Conservation (phyloP, 2,329 filamentous ascomycete genomes). For the Claviceps humidiphila region DNA sequence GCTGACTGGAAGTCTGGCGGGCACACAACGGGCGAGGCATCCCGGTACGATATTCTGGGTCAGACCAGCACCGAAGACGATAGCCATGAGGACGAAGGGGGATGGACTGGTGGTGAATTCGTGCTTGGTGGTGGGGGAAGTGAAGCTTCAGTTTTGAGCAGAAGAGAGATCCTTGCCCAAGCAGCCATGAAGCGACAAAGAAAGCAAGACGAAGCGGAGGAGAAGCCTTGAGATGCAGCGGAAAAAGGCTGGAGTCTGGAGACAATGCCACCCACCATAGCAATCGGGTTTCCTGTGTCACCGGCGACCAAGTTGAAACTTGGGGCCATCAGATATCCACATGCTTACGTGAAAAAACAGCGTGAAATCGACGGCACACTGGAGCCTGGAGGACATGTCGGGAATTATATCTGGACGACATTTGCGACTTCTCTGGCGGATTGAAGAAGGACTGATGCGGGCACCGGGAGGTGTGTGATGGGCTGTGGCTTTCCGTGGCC, state of each 20-base stretch:
- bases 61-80: conserved; percentile 35
- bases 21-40: conserved; percentile 48
- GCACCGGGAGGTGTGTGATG: too few species aligned
- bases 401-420: too few species aligned
- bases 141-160: conserved; percentile 37
- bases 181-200: conserved; percentile 23
- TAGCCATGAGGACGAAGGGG: conserved; percentile 53
- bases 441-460: too few species aligned
- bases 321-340: too few species aligned
- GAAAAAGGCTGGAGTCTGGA: conserved; percentile 18
- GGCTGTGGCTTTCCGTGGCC: too few species aligned
- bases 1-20: conserved; percentile 70
- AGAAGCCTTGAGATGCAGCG: conserved; percentile 16
- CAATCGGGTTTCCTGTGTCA: conserved; percentile 6
- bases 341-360: too few species aligned
- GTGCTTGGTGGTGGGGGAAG: conserved; percentile 48
- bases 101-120: conserved; percentile 69
- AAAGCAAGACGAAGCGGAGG: conserved; percentile 20
- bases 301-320: too few species aligned
- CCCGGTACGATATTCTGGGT: conserved; percentile 42
- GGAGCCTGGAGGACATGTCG: too few species aligned
- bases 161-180: conserved; percentile 61
- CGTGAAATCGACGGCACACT: too few species aligned
- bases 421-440: too few species aligned
- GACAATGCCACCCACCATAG: conserved; percentile 15